A percentile compares a stretch with the other conserved stretches of the same genome.
Conservation (phyloP, 2,329 filamentous ascomycete species). For the Stachybotrys chlorohalonatus region DNA sequence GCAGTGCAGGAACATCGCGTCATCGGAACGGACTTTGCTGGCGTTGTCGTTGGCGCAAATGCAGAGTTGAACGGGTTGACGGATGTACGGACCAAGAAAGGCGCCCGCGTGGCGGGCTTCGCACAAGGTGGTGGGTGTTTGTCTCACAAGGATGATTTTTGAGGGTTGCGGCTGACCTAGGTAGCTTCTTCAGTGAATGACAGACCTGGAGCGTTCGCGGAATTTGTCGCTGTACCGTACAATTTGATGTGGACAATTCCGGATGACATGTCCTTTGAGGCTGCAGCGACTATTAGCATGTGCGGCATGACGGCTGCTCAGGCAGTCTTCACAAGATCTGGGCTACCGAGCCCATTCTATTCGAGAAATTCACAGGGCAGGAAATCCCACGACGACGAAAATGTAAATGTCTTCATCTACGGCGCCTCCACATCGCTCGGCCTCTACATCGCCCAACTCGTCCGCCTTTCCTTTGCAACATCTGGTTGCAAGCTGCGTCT, state of each 20-base stretch:
- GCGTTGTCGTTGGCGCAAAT: conserved; percentile 16
- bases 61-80: conserved; percentile 3
- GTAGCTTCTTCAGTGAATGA: conserved; percentile 28
- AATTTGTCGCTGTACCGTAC: conserved; percentile 23
- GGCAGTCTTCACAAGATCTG: conserved; percentile 26
- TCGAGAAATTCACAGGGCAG: fast-evolving
- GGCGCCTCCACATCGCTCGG: conserved; percentile 24
- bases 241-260: conserved; percentile 30
- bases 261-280: conserved; percentile 17
- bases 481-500: conserved; percentile 10
- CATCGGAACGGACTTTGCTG: conserved; percentile 32
- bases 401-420: conserved; percentile 17
- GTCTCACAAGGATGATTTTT: not conserved
- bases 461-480: conserved; percentile 4
- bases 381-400: too few relatives aligned
- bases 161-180: not conserved
- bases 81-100: conserved; percentile 11
- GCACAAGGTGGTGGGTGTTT: conserved; percentile 24
- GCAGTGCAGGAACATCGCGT: conserved; percentile 16
- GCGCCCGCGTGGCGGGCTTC: conserved; percentile 28
- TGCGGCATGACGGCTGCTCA: conserved; percentile 34
- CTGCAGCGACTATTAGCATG: conserved; percentile 29
- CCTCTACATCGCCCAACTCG: conserved; percentile 21
- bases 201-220: conserved; percentile 34
- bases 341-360: conserved; percentile 22